Percentiles rank a stretch among this genome's conserved stretches.
Evolutionary conservation across 495 filamentous ascomycete genomes (phyloP).

Genomic region (Hypoxylon cercidicola): DNA sequence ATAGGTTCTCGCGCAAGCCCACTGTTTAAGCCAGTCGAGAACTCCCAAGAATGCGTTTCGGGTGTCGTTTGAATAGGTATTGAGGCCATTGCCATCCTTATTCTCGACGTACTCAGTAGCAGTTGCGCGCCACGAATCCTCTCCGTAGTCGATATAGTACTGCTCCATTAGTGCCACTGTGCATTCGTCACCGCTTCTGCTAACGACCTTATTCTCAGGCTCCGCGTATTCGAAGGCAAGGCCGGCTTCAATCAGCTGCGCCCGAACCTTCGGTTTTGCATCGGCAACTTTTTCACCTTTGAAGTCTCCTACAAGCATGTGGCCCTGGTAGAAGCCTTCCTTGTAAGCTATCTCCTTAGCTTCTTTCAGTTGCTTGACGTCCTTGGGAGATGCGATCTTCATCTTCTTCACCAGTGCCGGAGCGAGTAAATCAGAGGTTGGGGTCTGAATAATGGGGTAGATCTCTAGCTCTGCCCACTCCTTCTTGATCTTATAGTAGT

Average conservation of each 20-base stretch:
- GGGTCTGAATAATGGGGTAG: constrained; percentile 87
- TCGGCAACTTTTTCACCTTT: constrained; percentile 85
- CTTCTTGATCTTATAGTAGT: constrained; percentile 95
- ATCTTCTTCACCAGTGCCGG: constrained; percentile 86
- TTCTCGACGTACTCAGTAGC: constrained; percentile 79
- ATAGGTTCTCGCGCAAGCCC: constrained; percentile 93
- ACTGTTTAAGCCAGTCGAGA: constrained; percentile 90
- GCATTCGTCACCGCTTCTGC: constrained; percentile 87
- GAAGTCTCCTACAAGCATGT: constrained; percentile 89
- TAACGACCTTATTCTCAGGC: constrained; percentile 87
- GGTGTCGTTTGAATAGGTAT: constrained; percentile 81
- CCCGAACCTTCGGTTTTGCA: constrained; percentile 86
- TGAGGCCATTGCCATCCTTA: constrained; percentile 68
- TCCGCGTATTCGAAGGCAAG: constrained; percentile 93
- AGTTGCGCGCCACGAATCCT: constrained; percentile 57
- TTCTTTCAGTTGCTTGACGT: constrained; percentile 86
- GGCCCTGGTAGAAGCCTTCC: constrained; percentile 97
- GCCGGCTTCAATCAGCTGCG: constrained; percentile 78
- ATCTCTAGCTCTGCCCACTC: constrained; percentile 95
- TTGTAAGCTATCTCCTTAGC: constrained; percentile 97
- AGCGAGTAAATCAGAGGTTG: constrained; percentile 84
- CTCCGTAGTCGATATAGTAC: constrained; percentile 93
- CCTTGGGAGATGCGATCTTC: constrained; percentile 97
- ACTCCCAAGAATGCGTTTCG: constrained; percentile 86
- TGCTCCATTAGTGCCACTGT: constrained; percentile 94